Conservation (phyloP, 1,139 yeast species). For the Dujonia santamariae region DNA sequence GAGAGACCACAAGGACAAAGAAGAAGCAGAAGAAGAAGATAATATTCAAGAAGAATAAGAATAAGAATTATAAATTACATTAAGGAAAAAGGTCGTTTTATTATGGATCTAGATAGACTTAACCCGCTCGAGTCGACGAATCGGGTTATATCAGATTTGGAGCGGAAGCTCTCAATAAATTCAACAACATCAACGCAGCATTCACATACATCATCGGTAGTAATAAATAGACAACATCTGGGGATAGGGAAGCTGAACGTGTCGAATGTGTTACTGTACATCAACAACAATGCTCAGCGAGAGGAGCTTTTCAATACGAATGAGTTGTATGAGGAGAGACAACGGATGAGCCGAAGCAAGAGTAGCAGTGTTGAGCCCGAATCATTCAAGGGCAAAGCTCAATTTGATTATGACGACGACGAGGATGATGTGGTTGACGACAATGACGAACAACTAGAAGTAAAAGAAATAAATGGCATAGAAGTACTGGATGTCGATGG, state of each 20-base stretch:
- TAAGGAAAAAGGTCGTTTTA: background rate
- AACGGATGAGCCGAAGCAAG: conserved; percentile 26
- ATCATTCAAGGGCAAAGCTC: conserved; percentile 3
- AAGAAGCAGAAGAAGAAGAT: too few relatives aligned
- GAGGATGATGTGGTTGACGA: conserved; percentile 2
- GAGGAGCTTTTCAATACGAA: conserved; percentile 28
- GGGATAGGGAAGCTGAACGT: conserved; percentile 32
- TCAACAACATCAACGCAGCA: conserved; percentile 23
- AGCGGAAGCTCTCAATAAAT: conserved; percentile 28
- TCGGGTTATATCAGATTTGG: conserved; percentile 26
- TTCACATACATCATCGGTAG: conserved; percentile 26
- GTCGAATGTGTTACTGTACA: conserved; percentile 29
- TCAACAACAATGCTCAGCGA: conserved; percentile 19
- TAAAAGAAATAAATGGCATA: background rate
- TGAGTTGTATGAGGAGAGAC: conserved; percentile 36
- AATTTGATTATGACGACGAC: conserved; percentile 6
- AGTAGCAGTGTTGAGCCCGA: conserved; percentile 20
- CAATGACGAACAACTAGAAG: conserved; percentile 1
- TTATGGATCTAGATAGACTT: conserved; percentile 5
- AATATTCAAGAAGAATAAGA: too few relatives aligned
- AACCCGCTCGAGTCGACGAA: conserved; percentile 23
- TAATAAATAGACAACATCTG: conserved; percentile 24
- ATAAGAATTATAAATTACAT: conserved; percentile 3
- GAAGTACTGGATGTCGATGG: conserved; percentile 3
- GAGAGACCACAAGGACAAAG: too few relatives aligned